Evolutionary conservation across 1,284 basidiomycete genomes (phyloP).

Genomic region (Puccinia polysora): DNA sequence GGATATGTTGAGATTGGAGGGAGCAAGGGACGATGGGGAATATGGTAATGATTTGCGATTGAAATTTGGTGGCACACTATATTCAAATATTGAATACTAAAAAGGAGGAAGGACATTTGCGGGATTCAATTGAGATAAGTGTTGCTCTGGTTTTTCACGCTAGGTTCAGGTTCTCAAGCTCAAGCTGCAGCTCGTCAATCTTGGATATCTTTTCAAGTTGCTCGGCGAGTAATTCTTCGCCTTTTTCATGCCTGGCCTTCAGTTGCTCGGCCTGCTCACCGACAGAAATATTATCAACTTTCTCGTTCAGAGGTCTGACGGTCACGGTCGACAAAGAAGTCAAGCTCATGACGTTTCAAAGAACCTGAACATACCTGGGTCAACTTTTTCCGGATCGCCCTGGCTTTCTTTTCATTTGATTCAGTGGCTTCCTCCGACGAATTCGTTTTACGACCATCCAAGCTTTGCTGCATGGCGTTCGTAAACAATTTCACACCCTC

Average conservation of each 20-base stretch:
- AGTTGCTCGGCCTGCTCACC: constrained; percentile 36
- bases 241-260: constrained; percentile 4
- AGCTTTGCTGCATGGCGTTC: too few species aligned
- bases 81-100: too few species aligned
- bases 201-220: constrained; percentile 37
- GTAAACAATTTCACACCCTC: too few species aligned
- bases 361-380: constrained; percentile 13
- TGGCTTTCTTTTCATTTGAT: constrained; percentile 13
- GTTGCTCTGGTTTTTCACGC: not conserved
- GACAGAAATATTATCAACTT: not conserved
- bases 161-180: constrained; percentile 21
- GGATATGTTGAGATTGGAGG: too few species aligned
- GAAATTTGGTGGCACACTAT: too few species aligned
- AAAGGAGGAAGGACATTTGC: too few species aligned
- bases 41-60: too few species aligned
- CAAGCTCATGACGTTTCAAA: not conserved
- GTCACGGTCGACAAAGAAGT: not conserved
- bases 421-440: too few species aligned
- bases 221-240: constrained; percentile 20
- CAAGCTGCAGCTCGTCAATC: constrained; percentile 25
- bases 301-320: too few species aligned
- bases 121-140: too few species aligned
- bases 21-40: too few species aligned
- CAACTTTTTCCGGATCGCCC: constrained; percentile 27
- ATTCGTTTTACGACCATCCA: too few species aligned